Conservation (phyloP, 306 rosid genomes). For the Cicer yamashitae region DNA sequence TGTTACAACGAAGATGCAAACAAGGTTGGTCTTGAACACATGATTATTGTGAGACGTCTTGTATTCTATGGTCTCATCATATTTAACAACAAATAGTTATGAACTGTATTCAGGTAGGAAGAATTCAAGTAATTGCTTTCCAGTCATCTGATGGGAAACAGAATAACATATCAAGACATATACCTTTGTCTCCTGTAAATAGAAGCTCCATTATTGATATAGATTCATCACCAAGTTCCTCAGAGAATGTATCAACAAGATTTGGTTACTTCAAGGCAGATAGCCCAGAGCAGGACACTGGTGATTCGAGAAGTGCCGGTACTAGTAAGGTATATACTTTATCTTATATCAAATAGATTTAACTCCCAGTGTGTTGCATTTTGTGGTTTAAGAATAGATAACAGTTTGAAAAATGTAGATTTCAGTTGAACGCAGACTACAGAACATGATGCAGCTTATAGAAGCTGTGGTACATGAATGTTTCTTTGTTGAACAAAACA, state of each 20-base stretch:
- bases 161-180: constrained; percentile 58
- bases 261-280: constrained; percentile 64
- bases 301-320: constrained; percentile 71
- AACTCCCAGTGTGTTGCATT: constrained; percentile 22
- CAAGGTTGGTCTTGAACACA: constrained; percentile 65
- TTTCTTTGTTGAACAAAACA: constrained; percentile 21
- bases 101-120: constrained; percentile 72
- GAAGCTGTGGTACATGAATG: neutral
- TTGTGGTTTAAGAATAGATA: constrained; percentile 24
- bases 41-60: constrained; percentile 30
- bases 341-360: constrained; percentile 26
- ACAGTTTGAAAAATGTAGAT: constrained; percentile 31
- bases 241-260: constrained; percentile 58
- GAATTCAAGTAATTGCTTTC: constrained; percentile 98
- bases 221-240: constrained; percentile 89
- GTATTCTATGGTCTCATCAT: constrained; percentile 36
- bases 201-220: constrained; percentile 78
- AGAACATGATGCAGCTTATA: constrained; percentile 28
- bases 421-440: neutral
- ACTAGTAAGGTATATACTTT: constrained; percentile 70
- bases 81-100: constrained; percentile 24
- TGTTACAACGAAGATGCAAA: constrained; percentile 88
- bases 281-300: constrained; percentile 68
- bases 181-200: constrained; percentile 72
- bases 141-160: constrained; percentile 96